A percentile compares a stretch with the other conserved stretches of the same genome.
phyloP scores from a whole-genome alignment of 2,329 filamentous ascomycete species.

The Calonectria leucothoes region DNA sequence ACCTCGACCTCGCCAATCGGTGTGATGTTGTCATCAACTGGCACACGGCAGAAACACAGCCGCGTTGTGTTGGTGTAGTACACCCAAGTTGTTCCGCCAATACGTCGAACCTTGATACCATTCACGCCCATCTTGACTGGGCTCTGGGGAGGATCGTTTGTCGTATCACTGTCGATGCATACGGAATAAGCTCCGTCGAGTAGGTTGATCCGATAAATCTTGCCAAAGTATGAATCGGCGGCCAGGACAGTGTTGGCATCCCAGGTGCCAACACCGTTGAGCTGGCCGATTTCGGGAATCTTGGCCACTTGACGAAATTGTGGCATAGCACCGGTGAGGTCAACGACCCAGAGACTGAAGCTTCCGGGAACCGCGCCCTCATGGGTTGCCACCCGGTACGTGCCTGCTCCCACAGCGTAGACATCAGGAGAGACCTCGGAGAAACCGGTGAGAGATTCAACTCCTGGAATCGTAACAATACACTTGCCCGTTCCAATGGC shows the following conservation, averaged over 20 bases:
- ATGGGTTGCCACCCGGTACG: background rate
- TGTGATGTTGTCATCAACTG: background rate
- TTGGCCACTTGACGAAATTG: background rate
- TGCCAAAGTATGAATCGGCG: background rate
- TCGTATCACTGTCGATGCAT: background rate
- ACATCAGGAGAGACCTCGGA: background rate
- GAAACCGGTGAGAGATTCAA: background rate
- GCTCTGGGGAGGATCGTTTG: background rate
- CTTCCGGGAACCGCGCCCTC: background rate
- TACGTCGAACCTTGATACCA: background rate
- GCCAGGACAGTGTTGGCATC: background rate
- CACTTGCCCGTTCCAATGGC: background rate
- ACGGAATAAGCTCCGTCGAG: background rate
- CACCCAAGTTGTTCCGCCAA: background rate
- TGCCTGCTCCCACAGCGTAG: background rate
- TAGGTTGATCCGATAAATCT: background rate
- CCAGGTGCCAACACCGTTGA: background rate
- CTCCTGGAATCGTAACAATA: background rate
- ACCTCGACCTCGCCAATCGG: background rate
- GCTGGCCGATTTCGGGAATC: background rate
- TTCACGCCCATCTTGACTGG: background rate
- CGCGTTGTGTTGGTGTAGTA: background rate
- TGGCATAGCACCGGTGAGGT: background rate
- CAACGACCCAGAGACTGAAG: background rate
- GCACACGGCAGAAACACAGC: background rate